These are phyloP conservation scores for Ophiognomonia clavigignenti-juglandacearum DNA, from an alignment of 2,329 filamentous ascomycete species.

Conservation along the genomic window DNA sequence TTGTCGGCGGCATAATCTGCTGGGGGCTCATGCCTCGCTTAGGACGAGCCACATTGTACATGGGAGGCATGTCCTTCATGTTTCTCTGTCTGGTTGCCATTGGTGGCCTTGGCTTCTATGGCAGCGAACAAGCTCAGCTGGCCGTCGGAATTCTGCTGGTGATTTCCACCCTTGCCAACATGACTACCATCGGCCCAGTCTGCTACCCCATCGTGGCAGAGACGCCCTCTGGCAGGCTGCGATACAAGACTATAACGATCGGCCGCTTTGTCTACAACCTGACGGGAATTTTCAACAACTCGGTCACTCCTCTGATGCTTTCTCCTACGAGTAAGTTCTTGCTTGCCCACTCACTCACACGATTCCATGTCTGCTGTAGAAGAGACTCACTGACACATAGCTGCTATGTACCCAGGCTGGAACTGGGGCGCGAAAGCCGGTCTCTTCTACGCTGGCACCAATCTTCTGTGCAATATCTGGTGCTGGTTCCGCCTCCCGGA, in stretches of 20 bases:
- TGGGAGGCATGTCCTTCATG: constrained; percentile 33
- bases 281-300: constrained; percentile 22
- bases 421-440: constrained; percentile 27
- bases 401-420: constrained; percentile 21
- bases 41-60: constrained; percentile 36
- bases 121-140: constrained; percentile 19
- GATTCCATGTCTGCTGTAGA: too few species aligned
- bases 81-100: constrained; percentile 32
- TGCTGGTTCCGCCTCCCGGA: constrained; percentile 27
- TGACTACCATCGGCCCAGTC: constrained; percentile 29
- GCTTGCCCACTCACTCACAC: too few species aligned
- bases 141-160: constrained; percentile 30
- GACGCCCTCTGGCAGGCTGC: constrained; percentile 20
- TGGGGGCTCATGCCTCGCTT: constrained; percentile 35
- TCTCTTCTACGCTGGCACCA: constrained; percentile 25
- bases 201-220: constrained; percentile 24
- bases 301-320: constrained; percentile 23
- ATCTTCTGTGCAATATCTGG: constrained; percentile 25
- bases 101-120: constrained; percentile 26
- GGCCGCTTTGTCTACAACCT: constrained; percentile 23
- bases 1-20: constrained; percentile 33
- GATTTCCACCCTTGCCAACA: constrained; percentile 27
- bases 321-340: constrained; percentile 20
- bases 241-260: constrained; percentile 23
- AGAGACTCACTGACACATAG: neutral